Evolutionary conservation across 345 rosid genomes (phyloP).

Genomic region (Laguncularia racemosa): DNA sequence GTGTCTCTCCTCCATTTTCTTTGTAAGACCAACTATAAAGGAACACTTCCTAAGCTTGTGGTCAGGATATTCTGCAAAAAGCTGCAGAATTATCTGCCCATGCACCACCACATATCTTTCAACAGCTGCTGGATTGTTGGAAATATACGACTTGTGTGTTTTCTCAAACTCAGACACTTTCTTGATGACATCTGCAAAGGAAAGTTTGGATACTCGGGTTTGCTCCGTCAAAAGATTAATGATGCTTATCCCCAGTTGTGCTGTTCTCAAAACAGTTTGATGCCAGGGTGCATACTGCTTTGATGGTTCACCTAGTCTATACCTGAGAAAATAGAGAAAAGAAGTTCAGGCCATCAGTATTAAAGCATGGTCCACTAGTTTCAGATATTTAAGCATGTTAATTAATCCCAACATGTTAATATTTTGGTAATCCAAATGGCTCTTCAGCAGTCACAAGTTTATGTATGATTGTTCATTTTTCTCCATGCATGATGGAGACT

Average conservation of each 20-base stretch:
- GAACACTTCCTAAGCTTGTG: conserved; percentile 41
- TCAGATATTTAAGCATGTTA: background rate
- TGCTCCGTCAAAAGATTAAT: conserved; percentile 53
- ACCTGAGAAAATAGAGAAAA: conserved; percentile 39
- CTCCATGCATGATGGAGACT: too few relatives aligned
- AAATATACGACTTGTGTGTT: conserved; percentile 48
- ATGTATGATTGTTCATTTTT: too few relatives aligned
- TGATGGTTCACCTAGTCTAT: conserved; percentile 82
- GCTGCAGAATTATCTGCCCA: conserved; percentile 68
- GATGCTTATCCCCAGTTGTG: conserved; percentile 56
- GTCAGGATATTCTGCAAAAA: conserved; percentile 57
- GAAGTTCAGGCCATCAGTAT: background rate
- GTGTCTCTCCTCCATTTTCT: conserved; percentile 66
- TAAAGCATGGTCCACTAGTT: background rate
- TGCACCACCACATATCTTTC: conserved; percentile 78
- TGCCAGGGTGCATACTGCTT: conserved; percentile 77
- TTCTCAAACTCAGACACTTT: conserved; percentile 40
- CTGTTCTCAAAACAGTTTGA: conserved; percentile 60
- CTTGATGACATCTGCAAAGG: conserved; percentile 47
- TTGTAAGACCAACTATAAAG: conserved; percentile 43
- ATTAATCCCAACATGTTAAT: too few relatives aligned
- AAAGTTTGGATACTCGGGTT: conserved; percentile 47
- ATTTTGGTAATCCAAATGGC: too few relatives aligned
- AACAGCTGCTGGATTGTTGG: conserved; percentile 46
- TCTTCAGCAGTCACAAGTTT: too few relatives aligned